Conservation (phyloP, 208 protist genomes). For the Paratrypanosoma confusum region DNA sequence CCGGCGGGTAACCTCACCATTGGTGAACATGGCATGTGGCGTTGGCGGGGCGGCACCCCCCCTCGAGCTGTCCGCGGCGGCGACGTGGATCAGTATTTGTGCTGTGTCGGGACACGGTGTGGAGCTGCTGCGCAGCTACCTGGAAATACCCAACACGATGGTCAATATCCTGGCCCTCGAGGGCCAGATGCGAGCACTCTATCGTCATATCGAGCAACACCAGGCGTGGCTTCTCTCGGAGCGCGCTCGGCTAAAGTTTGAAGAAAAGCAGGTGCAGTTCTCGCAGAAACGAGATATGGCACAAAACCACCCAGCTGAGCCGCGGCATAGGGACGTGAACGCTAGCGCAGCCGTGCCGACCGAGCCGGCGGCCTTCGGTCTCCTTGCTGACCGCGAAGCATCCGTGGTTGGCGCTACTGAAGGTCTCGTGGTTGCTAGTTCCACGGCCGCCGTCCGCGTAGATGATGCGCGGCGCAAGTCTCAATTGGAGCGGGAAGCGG, state of each 20-base stretch:
- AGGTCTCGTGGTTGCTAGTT: no score
- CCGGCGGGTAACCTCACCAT: slow-evolving; percentile 28
- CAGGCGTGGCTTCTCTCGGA: slow-evolving; percentile 5
- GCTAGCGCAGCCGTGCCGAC: no score
- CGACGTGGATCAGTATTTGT: slow-evolving; percentile 40
- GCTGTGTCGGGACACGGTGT: slow-evolving; percentile 35
- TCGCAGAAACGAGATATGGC: not conserved
- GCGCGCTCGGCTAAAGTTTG: slow-evolving; percentile 2
- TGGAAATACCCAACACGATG: slow-evolving; percentile 54
- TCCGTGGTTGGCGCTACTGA: no score
- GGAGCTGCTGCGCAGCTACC: slow-evolving; percentile 20
- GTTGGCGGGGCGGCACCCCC: slow-evolving; percentile 20
- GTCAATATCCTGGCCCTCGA: slow-evolving; percentile 36
- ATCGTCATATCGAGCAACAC: slow-evolving; percentile 15
- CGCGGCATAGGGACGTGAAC: no score
- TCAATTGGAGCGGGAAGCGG: no score
- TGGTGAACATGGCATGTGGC: slow-evolving; percentile 30
- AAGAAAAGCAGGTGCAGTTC: slow-evolving; percentile 1
- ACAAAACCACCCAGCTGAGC: no score
- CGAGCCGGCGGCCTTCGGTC: no score
- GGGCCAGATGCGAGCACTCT: slow-evolving; percentile 15
- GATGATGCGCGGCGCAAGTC: no score
- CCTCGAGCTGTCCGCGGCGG: slow-evolving; percentile 21
- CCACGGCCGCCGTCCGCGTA: no score
- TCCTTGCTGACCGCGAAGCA: no score